Evolutionary conservation across 177 flowering plant species (phyloP).

Genomic region (Vitis hybrid): DNA sequence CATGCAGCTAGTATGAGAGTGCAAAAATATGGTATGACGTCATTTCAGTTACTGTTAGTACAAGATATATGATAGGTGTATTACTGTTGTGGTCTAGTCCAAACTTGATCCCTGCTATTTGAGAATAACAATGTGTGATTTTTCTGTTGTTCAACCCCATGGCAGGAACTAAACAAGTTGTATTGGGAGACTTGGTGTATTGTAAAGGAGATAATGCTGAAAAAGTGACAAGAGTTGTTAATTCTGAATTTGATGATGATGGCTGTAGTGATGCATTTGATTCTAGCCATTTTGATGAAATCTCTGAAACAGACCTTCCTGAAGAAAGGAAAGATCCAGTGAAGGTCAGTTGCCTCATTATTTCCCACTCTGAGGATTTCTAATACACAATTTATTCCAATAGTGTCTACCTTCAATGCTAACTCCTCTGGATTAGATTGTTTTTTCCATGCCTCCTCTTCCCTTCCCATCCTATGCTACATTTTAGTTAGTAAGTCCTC

Average conservation of each 20-base stretch:
- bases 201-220: conserved; percentile 46
- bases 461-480: not conserved
- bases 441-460: not conserved
- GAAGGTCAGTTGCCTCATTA: conserved; percentile 47
- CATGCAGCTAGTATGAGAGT: conserved; percentile 88
- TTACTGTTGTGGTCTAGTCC: not conserved
- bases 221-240: conserved; percentile 15
- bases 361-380: not conserved
- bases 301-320: conserved; percentile 40
- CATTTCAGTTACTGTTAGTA: not conserved
- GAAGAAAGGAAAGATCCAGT: conserved; percentile 45
- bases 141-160: conserved; percentile 6
- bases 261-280: conserved; percentile 31
- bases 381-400: not conserved
- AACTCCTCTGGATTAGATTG: not conserved
- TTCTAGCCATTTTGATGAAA: conserved; percentile 41
- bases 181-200: conserved; percentile 81
- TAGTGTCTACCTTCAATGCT: not conserved
- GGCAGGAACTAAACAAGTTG: conserved; percentile 67
- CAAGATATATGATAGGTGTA: not conserved
- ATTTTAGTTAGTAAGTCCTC: not conserved
- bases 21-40: conserved; percentile 77
- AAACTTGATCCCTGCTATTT: not conserved
- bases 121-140: not conserved
- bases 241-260: conserved; percentile 45